Conservation (phyloP, 2,329 filamentous ascomycete genomes). For the Calonectria pseudoreteaudii region DNA sequence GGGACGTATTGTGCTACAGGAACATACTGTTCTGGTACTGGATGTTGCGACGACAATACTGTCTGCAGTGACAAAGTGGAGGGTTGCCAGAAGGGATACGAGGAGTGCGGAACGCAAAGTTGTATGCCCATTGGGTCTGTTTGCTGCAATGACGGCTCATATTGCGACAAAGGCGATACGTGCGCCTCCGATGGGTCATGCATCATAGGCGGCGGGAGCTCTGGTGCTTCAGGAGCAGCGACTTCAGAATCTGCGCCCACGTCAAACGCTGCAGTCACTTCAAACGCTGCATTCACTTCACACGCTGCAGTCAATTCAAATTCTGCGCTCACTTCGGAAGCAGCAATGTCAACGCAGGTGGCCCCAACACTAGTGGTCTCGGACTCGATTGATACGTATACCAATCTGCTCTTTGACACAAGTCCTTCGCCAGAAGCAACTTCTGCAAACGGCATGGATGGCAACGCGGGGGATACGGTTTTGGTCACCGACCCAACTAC, state of each 20-base stretch:
- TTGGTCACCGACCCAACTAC: not conserved
- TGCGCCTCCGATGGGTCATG: not conserved
- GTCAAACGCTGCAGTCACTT: not conserved
- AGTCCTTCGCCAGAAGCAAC: not conserved
- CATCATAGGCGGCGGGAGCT: not conserved
- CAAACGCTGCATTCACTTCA: not conserved
- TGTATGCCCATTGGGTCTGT: not conserved
- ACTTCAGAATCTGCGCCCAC: not conserved
- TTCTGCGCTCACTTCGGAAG: too few relatives aligned
- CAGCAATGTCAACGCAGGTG: not conserved
- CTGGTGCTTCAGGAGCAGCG: not conserved
- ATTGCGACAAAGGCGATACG: not conserved
- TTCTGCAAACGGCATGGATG: not conserved
- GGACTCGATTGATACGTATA: not conserved
- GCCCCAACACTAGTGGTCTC: not conserved
- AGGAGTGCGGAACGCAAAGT: not conserved
- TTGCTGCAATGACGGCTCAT: not conserved
- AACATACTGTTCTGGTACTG: not conserved
- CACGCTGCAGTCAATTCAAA: too few relatives aligned
- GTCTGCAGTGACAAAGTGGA: not conserved
- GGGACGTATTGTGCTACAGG: not conserved
- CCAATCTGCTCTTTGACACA: not conserved
- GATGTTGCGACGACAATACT: not conserved
- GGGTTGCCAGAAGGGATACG: not conserved
- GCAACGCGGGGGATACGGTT: not conserved